A percentile compares a stretch with the other conserved stretches of the same genome.
phyloP scores from a whole-genome alignment of 2,329 filamentous ascomycete species.

The Apiospora koreana region DNA sequence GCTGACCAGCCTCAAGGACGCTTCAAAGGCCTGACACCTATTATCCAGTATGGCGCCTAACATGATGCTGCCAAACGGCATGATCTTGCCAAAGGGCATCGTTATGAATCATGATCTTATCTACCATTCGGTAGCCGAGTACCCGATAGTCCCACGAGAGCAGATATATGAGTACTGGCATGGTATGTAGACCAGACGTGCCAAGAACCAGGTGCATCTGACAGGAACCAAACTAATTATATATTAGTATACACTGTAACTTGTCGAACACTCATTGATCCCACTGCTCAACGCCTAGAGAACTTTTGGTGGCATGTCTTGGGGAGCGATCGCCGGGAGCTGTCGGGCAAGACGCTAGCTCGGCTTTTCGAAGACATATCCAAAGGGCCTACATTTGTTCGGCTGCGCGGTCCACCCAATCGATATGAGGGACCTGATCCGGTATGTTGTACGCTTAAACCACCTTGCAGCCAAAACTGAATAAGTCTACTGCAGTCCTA shows the following conservation, averaged over 20 bases:
- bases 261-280: constrained; percentile 58
- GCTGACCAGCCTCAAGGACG: background rate
- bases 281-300: constrained; percentile 63
- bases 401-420: constrained; percentile 53
- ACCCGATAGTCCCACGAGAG: constrained; percentile 50
- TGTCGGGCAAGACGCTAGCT: constrained; percentile 56
- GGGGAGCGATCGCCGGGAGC: constrained; percentile 56
- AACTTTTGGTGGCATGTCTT: constrained; percentile 69
- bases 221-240: constrained; percentile 11
- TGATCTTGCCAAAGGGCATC: constrained; percentile 57
- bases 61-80: constrained; percentile 10
- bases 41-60: constrained; percentile 1
- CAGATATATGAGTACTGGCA: constrained; percentile 59
- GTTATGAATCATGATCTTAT: constrained; percentile 54
- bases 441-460: constrained; percentile 38
- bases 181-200: constrained; percentile 39
- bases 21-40: background rate
- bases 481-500: constrained; percentile 9
- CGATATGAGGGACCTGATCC: constrained; percentile 49
- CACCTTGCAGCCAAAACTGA: constrained; percentile 21
- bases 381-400: constrained; percentile 57
- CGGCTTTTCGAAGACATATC: constrained; percentile 60
- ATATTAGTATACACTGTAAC: constrained; percentile 60
- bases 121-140: constrained; percentile 55
- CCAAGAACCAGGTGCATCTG: background rate